Percentiles rank a stretch among this genome's conserved stretches.
These are phyloP conservation scores for Cladophialophora psammophila DNA, from an alignment of 2,329 filamentous ascomycete species.

Conservation along the genomic window DNA sequence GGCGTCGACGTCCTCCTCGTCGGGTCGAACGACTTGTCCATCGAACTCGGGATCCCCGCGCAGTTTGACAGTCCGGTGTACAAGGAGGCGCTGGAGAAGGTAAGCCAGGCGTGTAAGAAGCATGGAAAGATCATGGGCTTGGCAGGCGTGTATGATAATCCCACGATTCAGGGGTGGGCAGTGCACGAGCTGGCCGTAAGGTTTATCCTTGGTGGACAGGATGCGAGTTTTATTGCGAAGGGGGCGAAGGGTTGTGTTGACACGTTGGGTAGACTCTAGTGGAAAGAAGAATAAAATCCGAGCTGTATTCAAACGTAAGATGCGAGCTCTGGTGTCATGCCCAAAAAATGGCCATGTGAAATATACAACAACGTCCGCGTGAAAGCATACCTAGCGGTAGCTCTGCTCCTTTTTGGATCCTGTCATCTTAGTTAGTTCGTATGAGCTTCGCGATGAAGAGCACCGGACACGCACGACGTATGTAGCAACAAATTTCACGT, in stretches of 20 bases:
- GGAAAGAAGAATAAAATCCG: not conserved
- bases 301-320: not conserved
- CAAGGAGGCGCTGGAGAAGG: conserved; percentile 14
- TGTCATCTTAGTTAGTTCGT: not conserved
- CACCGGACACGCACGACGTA: not conserved
- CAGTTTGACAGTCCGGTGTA: conserved; percentile 27
- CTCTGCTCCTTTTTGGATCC: not conserved
- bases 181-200: conserved; percentile 27
- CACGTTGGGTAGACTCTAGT: not conserved
- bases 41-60: conserved; percentile 23
- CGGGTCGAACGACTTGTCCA: conserved; percentile 30
- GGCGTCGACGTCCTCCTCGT: conserved; percentile 32
- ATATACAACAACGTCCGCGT: not conserved
- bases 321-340: not conserved
- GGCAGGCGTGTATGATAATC: conserved; percentile 19
- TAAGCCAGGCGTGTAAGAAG: conserved; percentile 20
- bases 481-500: not conserved
- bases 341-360: not conserved
- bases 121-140: conserved; percentile 24
- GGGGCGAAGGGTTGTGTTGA: conserved; percentile 21
- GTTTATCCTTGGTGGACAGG: conserved; percentile 33
- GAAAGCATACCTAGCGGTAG: not conserved
- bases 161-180: conserved; percentile 16
- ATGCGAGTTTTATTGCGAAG: conserved; percentile 34
- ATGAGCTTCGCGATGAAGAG: not conserved